A percentile compares a stretch with the other conserved stretches of the same genome.
These are phyloP conservation scores for Metschnikowia koreensis DNA, from an alignment of 805 yeast genomes.

Conservation along the genomic window DNA sequence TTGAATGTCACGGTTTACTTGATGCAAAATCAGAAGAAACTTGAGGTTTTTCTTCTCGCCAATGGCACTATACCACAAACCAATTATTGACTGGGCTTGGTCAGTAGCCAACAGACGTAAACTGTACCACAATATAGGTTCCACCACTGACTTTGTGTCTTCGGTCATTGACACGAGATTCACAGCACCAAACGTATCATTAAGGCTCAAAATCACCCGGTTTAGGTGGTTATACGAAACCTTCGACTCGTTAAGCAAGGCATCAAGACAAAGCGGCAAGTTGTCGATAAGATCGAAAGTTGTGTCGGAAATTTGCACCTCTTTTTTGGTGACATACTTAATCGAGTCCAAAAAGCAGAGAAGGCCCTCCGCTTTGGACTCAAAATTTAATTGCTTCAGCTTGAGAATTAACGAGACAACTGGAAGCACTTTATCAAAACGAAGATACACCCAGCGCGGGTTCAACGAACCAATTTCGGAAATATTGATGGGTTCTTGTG, in stretches of 20 bases:
- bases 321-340: slow-evolving; percentile 30
- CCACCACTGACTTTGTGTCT: slow-evolving; percentile 11
- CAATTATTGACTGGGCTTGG: slow-evolving; percentile 15
- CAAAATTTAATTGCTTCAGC: slow-evolving; percentile 23
- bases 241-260: slow-evolving; percentile 19
- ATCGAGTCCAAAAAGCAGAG: slow-evolving; percentile 25
- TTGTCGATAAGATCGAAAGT: slow-evolving; percentile 35
- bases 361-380: slow-evolving; percentile 25
- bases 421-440: slow-evolving; percentile 32
- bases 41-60: slow-evolving; percentile 20
- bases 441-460: slow-evolving; percentile 33
- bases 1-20: slow-evolving; percentile 8
- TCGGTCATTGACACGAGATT: slow-evolving; percentile 16
- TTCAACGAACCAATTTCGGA: slow-evolving; percentile 32
- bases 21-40: slow-evolving; percentile 20
- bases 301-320: slow-evolving; percentile 26
- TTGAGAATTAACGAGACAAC: slow-evolving; percentile 23
- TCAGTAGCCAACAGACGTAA: slow-evolving; percentile 6
- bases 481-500: slow-evolving; percentile 30
- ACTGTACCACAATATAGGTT: slow-evolving; percentile 9
- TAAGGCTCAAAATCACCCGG: slow-evolving; percentile 26
- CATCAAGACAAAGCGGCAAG: slow-evolving; percentile 25
- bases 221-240: slow-evolving; percentile 22
- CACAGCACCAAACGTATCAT: slow-evolving; percentile 33
- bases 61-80: slow-evolving; percentile 17